These are phyloP conservation scores for Vaccinium vitisidaea DNA, from an alignment of 148 eudicot genomes.

Conservation along the genomic window DNA sequence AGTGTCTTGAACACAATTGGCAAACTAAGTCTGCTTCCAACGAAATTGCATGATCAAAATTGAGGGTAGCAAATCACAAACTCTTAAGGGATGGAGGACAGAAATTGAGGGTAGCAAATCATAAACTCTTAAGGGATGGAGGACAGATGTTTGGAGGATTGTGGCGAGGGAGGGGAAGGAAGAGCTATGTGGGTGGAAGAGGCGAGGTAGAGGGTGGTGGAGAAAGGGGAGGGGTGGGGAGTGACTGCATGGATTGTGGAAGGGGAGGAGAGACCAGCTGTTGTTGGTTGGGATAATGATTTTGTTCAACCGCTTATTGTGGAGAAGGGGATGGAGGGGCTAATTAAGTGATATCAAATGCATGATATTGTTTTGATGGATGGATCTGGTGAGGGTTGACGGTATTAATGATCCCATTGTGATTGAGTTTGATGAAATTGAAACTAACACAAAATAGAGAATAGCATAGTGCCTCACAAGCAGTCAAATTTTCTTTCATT, in stretches of 20 bases:
- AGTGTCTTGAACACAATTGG: not conserved
- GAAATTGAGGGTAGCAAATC: not conserved
- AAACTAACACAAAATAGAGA: not conserved
- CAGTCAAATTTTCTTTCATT: not conserved
- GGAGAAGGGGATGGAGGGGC: not conserved
- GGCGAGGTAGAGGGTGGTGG: not conserved
- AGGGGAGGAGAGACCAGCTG: not conserved
- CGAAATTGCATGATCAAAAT: not conserved
- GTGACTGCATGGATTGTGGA: not conserved
- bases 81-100: not conserved
- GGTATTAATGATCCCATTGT: not conserved
- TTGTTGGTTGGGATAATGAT: not conserved
- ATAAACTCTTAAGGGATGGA: not conserved
- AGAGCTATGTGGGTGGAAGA: not conserved
- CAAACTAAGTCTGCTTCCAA: not conserved
- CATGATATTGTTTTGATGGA: not conserved
- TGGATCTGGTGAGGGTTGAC: not conserved
- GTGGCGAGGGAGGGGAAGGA: not conserved
- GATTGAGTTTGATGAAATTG: not conserved
- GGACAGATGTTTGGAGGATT: not conserved
- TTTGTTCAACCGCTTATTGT: not conserved
- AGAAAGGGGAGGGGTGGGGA: not conserved
- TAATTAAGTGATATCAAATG: not conserved
- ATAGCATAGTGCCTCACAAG: not conserved
- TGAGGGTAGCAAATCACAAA: not conserved